A percentile compares a stretch with the other conserved stretches of the same genome.
Conservation (phyloP, 2,329 filamentous ascomycete genomes). For the Leptosphaerulina australis region DNA sequence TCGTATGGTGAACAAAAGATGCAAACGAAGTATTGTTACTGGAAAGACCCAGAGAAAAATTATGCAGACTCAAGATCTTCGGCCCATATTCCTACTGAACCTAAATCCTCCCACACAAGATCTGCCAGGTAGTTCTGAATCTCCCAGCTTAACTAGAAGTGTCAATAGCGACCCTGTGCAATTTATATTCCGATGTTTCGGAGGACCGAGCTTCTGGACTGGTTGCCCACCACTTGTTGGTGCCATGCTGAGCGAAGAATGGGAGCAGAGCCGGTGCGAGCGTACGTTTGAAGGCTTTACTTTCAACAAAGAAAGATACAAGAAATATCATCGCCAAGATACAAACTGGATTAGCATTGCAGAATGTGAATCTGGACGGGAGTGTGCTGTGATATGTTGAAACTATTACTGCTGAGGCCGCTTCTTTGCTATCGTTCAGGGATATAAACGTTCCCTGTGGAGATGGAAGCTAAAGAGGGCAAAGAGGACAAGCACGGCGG, state of each 20-base stretch:
- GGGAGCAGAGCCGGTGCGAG: neutral
- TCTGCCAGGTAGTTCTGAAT: neutral
- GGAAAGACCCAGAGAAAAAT: neutral
- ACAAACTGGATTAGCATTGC: neutral
- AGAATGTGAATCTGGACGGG: neutral
- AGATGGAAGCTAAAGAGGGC: no score
- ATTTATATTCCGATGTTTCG: slow-evolving; percentile 1
- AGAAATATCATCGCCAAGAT: neutral
- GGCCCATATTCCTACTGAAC: neutral
- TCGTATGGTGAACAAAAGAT: neutral
- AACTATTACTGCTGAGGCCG: no score
- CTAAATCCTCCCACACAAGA: neutral
- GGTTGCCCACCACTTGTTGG: neutral
- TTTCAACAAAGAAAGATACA: neutral
- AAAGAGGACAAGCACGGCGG: no score
- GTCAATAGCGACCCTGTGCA: neutral
- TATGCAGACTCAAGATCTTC: neutral
- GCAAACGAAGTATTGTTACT: slow-evolving; percentile 1
- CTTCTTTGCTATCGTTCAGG: no score
- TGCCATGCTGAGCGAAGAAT: neutral
- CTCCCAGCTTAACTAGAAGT: no score
- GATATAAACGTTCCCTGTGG: no score
- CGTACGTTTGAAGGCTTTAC: neutral
- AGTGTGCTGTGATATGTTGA: neutral
- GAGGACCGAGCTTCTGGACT: neutral